Percentiles rank a stretch among this genome's conserved stretches.
These are phyloP conservation scores for Emydomyces testavorans DNA, from an alignment of 2,329 filamentous ascomycete genomes.

Conservation along the genomic window DNA sequence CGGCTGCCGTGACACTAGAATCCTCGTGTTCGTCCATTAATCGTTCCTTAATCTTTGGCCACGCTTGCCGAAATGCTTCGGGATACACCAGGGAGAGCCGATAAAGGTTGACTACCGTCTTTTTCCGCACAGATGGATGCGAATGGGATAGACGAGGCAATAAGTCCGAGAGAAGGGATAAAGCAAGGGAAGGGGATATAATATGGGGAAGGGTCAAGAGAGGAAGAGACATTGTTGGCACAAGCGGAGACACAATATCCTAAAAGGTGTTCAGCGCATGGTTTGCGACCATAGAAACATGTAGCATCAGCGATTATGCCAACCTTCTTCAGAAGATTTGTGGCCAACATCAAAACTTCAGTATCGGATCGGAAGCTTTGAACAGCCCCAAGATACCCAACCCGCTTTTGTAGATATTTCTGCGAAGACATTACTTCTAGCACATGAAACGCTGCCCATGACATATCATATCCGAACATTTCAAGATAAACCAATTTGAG, in stretches of 20 bases:
- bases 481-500: constrained; percentile 95
- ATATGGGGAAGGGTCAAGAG: constrained; percentile 87
- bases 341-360: constrained; percentile 93
- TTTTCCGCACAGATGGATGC: constrained; percentile 77
- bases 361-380: constrained; percentile 94
- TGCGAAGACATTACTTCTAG: constrained; percentile 96
- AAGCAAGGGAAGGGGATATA: constrained; percentile 80
- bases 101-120: constrained; percentile 90
- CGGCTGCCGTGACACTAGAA: constrained; percentile 83
- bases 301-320: neutral
- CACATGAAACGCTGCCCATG: constrained; percentile 96
- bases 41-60: constrained; percentile 94
- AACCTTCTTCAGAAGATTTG: constrained; percentile 90
- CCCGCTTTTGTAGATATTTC: constrained; percentile 89
- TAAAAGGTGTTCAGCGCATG: constrained; percentile 17
- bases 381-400: constrained; percentile 87
- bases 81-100: constrained; percentile 91
- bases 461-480: constrained; percentile 99
- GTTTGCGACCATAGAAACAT: neutral
- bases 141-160: constrained; percentile 79
- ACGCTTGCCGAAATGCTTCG: constrained; percentile 79
- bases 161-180: constrained; percentile 77
- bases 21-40: constrained; percentile 85
- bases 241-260: constrained; percentile 55
- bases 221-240: constrained; percentile 68